Percentiles rank a stretch among this genome's conserved stretches.
Evolutionary conservation across 805 yeast genomes (phyloP).

Genomic region (Candida multigemmis): DNA sequence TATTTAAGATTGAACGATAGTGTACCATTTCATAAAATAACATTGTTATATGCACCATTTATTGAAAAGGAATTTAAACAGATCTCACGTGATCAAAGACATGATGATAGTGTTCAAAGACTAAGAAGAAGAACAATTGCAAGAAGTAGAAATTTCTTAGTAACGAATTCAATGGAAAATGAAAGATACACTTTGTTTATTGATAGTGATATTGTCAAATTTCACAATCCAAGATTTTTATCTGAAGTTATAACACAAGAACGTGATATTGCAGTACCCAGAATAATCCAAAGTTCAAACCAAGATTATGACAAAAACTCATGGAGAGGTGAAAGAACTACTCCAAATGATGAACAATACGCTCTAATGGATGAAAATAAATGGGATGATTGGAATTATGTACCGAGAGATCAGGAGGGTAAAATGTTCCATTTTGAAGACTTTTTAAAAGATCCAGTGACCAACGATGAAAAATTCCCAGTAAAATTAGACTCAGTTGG

Average conservation of each 20-base stretch:
- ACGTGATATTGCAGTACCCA: slow-evolving; percentile 28
- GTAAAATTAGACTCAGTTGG: slow-evolving; percentile 40
- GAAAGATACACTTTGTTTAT: slow-evolving; percentile 26
- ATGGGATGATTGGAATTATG: slow-evolving; percentile 23
- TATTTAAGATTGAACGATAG: slow-evolving; percentile 8
- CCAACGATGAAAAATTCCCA: slow-evolving; percentile 4
- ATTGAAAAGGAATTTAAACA: slow-evolving; percentile 13
- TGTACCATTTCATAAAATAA: slow-evolving; percentile 9
- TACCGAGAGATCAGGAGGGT: slow-evolving; percentile 19
- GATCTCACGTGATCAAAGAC: slow-evolving; percentile 14
- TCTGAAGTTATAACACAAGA: slow-evolving; percentile 15
- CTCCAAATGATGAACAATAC: slow-evolving; percentile 18
- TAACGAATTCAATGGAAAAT: slow-evolving; percentile 14
- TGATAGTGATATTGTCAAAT: slow-evolving; percentile 24
- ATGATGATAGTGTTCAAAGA: slow-evolving; percentile 19
- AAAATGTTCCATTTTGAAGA: slow-evolving; percentile 20
- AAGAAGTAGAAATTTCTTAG: slow-evolving; percentile 24
- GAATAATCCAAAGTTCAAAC: slow-evolving; percentile 15
- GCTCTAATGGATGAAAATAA: slow-evolving; percentile 15
- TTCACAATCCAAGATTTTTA: slow-evolving; percentile 14
- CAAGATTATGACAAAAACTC: slow-evolving; percentile 30
- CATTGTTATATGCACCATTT: slow-evolving; percentile 24
- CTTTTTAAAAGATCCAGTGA: slow-evolving; percentile 6
- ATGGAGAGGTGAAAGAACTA: slow-evolving; percentile 29
- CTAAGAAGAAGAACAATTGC: slow-evolving; percentile 27